A percentile compares a stretch with the other conserved stretches of the same genome.
phyloP scores from a whole-genome alignment of 1,139 yeast genomes.

The Candida sanyaensis region DNA sequence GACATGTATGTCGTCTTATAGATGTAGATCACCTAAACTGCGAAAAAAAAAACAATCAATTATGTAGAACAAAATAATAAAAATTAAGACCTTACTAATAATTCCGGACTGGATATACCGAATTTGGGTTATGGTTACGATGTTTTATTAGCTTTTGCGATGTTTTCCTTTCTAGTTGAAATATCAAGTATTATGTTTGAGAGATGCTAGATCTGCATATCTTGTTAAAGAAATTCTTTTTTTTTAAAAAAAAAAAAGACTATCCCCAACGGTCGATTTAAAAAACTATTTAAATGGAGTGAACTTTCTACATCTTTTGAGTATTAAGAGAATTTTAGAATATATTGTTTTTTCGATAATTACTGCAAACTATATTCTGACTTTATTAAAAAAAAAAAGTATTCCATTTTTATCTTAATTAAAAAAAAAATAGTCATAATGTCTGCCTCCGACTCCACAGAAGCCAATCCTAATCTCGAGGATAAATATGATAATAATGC shows the following conservation, averaged over 20 bases:
- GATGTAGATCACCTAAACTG: no score
- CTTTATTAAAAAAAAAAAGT: not conserved
- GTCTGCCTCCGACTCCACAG: slow-evolving; percentile 5
- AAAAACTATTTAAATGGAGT: not conserved
- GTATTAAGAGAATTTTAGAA: not conserved
- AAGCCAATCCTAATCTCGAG: slow-evolving; percentile 3
- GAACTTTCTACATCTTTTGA: slow-evolving; percentile 1
- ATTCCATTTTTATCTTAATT: not conserved
- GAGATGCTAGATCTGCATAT: not conserved
- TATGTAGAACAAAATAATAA: not conserved
- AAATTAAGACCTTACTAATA: not conserved
- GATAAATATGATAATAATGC: slow-evolving; percentile 1
- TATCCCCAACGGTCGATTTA: not conserved
- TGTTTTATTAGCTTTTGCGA: not conserved
- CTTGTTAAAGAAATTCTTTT: not conserved
- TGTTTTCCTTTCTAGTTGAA: not conserved
- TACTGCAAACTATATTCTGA: not conserved
- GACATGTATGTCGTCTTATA: no score
- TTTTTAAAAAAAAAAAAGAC: not conserved
- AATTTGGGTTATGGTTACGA: not conserved
- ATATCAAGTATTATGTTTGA: not conserved
- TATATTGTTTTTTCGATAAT: not conserved
- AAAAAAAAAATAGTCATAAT: not conserved
- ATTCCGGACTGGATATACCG: not conserved
- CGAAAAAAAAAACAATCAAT: no score